Percentiles rank a stretch among this genome's conserved stretches.
Conservation (phyloP, 106 monocot species). For the Dioscorea alata region DNA sequence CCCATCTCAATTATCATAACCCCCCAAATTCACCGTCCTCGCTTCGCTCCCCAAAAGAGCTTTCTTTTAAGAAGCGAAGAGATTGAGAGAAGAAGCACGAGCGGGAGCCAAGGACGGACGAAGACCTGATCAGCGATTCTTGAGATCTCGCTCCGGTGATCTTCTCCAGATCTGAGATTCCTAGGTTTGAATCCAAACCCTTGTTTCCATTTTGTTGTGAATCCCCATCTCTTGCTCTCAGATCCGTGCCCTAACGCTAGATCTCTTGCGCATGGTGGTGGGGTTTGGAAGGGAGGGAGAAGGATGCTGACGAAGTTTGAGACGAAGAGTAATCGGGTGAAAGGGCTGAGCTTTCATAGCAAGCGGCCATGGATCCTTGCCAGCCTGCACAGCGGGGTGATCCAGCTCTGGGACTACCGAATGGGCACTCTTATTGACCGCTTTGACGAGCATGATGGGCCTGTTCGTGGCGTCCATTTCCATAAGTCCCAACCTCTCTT, state of each 20-base stretch:
- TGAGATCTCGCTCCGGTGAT: constrained; percentile 2
- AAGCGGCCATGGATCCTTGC: constrained; percentile 73
- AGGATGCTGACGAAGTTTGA: constrained; percentile 63
- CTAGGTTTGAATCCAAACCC: constrained; percentile 1
- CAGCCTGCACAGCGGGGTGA: constrained; percentile 56
- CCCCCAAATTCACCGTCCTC: background rate
- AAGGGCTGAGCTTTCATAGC: constrained; percentile 62
- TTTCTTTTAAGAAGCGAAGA: background rate
- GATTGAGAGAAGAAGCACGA: background rate
- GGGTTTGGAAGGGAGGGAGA: background rate
- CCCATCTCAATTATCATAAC: too few species aligned
- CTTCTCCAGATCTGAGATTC: constrained; percentile 8
- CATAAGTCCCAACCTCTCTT: constrained; percentile 62
- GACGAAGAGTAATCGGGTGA: constrained; percentile 63
- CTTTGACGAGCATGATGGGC: constrained; percentile 70
- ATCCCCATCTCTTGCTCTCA: too few species aligned
- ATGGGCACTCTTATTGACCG: constrained; percentile 73
- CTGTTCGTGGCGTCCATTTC: constrained; percentile 59
- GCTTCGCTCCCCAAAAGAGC: background rate
- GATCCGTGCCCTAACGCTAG: background rate
- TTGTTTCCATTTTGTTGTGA: background rate
- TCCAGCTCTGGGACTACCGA: constrained; percentile 72
- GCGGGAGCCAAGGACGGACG: too few species aligned
- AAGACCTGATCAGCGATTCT: background rate
- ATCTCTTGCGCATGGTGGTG: constrained; percentile 5